phyloP scores from a whole-genome alignment of 2,329 filamentous ascomycete species.

The Taxawa tesnikishii region DNA sequence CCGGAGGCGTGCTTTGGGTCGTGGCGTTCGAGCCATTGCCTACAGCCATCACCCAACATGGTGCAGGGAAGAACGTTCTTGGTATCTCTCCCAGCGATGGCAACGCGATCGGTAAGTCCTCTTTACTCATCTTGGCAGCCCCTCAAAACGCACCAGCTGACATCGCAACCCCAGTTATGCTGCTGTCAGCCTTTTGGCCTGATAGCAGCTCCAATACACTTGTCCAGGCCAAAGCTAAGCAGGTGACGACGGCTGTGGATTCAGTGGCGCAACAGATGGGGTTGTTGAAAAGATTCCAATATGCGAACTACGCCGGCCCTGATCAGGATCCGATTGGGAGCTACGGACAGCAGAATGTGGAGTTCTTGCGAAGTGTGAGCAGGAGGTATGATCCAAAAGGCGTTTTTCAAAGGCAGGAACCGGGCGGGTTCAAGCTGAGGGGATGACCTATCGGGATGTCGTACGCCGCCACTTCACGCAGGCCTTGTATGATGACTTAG shows the following conservation, averaged over 20 bases:
- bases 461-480: too few species aligned
- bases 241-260: not conserved
- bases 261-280: too few species aligned
- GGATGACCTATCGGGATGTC: too few species aligned
- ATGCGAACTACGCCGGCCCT: not conserved
- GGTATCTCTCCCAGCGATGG: too few species aligned
- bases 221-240: not conserved
- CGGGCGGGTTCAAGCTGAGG: not conserved
- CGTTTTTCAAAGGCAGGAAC: not conserved
- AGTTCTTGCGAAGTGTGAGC: not conserved
- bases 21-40: not conserved
- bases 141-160: too few species aligned
- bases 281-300: not conserved
- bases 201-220: not conserved
- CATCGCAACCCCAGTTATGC: too few species aligned
- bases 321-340: not conserved
- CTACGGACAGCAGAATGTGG: not conserved
- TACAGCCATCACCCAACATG: not conserved
- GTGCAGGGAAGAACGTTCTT: too few species aligned
- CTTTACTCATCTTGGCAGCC: too few species aligned
- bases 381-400: not conserved
- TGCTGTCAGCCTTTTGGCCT: not conserved
- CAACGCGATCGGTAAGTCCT: too few species aligned
- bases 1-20: not conserved
- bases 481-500: too few species aligned